A percentile compares a stretch with the other conserved stretches of the same genome.
Evolutionary conservation across 768 basidiomycete genomes (phyloP).

Genomic region (Lactifluus pinguis): DNA sequence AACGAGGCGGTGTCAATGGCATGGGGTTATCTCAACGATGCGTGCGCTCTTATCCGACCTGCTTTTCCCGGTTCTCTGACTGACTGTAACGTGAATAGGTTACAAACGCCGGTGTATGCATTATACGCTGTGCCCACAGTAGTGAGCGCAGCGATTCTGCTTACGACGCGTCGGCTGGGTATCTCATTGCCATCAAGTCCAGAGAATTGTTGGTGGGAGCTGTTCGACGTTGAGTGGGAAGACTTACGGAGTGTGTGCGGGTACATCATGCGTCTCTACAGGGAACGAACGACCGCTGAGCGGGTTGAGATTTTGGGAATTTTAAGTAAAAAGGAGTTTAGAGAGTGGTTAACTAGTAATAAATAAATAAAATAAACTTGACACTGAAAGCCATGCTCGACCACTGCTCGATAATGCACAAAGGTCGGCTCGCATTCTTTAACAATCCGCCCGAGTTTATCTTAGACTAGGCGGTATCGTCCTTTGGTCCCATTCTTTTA

Average conservation of each 20-base stretch:
- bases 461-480: conserved; percentile 68
- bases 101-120: conserved; percentile 90
- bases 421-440: conserved; percentile 41
- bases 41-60: conserved; percentile 44
- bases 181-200: conserved; percentile 66
- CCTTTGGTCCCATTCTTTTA: conserved; percentile 92
- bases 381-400: conserved; percentile 61
- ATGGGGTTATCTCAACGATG: conserved; percentile 96
- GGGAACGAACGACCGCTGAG: conserved; percentile 37
- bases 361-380: conserved; percentile 7
- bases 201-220: conserved; percentile 81
- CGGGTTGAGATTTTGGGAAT: conserved; percentile 44
- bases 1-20: conserved; percentile 65
- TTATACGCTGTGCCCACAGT: conserved; percentile 84
- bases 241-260: conserved; percentile 83
- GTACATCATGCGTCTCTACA: conserved; percentile 76
- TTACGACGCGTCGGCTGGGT: conserved; percentile 61
- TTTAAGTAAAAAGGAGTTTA: conserved; percentile 69
- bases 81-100: conserved; percentile 34
- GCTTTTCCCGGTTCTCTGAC: conserved; percentile 4
- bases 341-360: conserved; percentile 68
- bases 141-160: conserved; percentile 81
- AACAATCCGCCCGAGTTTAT: not conserved
- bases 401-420: conserved; percentile 92
- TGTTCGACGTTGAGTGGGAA: conserved; percentile 88